phyloP scores from a whole-genome alignment of 768 basidiomycete genomes.

The Neoboletus subvelutipes region DNA sequence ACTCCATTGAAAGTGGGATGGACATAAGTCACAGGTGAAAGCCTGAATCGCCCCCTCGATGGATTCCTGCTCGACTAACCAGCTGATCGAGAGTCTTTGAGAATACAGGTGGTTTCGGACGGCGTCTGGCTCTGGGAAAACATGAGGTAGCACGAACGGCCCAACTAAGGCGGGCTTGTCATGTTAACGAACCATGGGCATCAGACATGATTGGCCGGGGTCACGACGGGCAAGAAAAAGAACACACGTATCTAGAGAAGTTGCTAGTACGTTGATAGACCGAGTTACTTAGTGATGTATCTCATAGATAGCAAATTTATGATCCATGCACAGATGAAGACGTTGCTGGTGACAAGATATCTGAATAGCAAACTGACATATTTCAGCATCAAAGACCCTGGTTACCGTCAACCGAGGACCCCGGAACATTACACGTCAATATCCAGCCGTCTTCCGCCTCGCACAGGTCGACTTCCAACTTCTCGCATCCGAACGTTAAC shows the following conservation, averaged over 20 bases:
- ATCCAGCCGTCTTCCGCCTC: constrained; percentile 2
- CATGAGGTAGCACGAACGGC: constrained; percentile 1
- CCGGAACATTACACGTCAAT: constrained; percentile 22
- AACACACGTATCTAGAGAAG: too few species aligned
- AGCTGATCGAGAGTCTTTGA: background rate
- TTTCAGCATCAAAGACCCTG: constrained; percentile 5
- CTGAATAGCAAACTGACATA: too few species aligned
- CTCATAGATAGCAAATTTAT: background rate
- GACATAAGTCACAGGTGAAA: too few species aligned
- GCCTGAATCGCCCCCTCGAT: background rate
- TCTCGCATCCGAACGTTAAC: background rate
- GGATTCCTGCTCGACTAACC: background rate
- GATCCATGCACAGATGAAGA: background rate
- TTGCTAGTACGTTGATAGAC: too few species aligned
- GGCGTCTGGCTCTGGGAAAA: background rate
- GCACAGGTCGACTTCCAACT: constrained; percentile 7
- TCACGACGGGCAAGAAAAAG: too few species aligned
- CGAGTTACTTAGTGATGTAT: too few species aligned
- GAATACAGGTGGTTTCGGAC: constrained; percentile 13
- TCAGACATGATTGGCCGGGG: background rate
- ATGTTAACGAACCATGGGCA: background rate
- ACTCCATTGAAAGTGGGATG: constrained; percentile 18
- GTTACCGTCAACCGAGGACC: constrained; percentile 16
- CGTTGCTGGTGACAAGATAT: too few species aligned
- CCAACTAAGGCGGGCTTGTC: background rate